Conservation (phyloP, 306 rosid species). For the peach (Prunus persica) region DNA sequence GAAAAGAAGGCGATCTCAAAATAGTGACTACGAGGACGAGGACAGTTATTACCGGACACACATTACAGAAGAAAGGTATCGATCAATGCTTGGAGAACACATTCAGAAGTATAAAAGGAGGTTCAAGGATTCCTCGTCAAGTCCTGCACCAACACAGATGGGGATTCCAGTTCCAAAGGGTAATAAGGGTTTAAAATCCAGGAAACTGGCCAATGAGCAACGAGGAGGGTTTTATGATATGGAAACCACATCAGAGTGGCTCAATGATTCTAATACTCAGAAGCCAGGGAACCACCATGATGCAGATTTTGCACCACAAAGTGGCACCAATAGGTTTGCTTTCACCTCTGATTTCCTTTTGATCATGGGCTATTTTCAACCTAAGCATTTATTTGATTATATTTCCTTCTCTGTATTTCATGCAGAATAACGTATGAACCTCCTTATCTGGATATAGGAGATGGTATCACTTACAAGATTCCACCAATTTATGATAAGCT, state of each 20-base stretch:
- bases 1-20: slow-evolving; percentile 60
- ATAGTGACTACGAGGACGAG: slow-evolving; percentile 68
- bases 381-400: not conserved
- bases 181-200: slow-evolving; percentile 49
- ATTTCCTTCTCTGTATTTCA: slow-evolving; percentile 22
- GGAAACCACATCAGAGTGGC: slow-evolving; percentile 67
- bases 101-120: slow-evolving; percentile 84
- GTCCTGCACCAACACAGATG: slow-evolving; percentile 51
- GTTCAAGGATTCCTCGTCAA: slow-evolving; percentile 61
- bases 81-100: slow-evolving; percentile 96
- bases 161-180: slow-evolving; percentile 44
- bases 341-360: slow-evolving; percentile 27
- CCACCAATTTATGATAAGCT: slow-evolving; percentile 90
- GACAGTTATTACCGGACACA: slow-evolving; percentile 46
- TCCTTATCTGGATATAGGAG: slow-evolving; percentile 81
- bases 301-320: slow-evolving; percentile 35
- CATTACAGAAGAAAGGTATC: slow-evolving; percentile 76
- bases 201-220: slow-evolving; percentile 57
- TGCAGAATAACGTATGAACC: slow-evolving; percentile 81
- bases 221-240: slow-evolving; percentile 54
- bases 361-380: slow-evolving; percentile 6
- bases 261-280: slow-evolving; percentile 46
- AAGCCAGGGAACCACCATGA: slow-evolving; percentile 56
- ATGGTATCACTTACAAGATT: slow-evolving; percentile 77
- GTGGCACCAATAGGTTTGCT: slow-evolving; percentile 60